Percentiles rank a stretch among this genome's conserved stretches.
Evolutionary conservation across 495 filamentous ascomycete genomes (phyloP).

Genomic region (Hyphodiscus hymeniophilus): DNA sequence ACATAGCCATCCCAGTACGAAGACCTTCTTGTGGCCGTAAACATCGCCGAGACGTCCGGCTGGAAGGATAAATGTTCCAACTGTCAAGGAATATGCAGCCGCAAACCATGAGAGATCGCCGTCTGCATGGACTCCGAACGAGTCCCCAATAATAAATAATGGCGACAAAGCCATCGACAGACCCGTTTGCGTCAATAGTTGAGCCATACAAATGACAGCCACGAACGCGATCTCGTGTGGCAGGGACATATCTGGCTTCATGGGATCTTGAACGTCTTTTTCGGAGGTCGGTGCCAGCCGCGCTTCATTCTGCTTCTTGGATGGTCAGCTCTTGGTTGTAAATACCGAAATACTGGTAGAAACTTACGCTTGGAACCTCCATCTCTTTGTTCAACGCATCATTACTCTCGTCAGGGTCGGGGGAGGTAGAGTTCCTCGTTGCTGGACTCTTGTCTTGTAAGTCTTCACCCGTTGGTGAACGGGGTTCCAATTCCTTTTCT

Average conservation of each 20-base stretch:
- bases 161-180: constrained; percentile 32
- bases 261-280: no score
- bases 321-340: no score
- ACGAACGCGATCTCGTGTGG: constrained; percentile 13
- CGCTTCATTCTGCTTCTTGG: no score
- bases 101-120: constrained; percentile 39
- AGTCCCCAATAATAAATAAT: constrained; percentile 34
- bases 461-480: no score
- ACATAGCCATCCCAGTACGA: constrained; percentile 55
- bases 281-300: no score
- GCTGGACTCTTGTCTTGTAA: no score
- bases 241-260: neutral
- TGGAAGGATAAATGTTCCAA: constrained; percentile 58
- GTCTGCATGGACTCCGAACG: constrained; percentile 32
- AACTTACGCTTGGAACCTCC: no score
- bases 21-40: constrained; percentile 54
- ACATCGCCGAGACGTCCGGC: constrained; percentile 57
- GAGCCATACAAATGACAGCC: constrained; percentile 9
- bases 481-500: no score
- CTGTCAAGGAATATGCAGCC: constrained; percentile 45
- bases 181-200: constrained; percentile 30
- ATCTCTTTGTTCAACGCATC: no score
- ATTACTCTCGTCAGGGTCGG: no score
- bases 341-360: no score
- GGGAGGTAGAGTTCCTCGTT: no score